Percentiles rank a stretch among this genome's conserved stretches.
Conservation (phyloP, 2,329 filamentous ascomycete genomes). For the Talaromyces sp. region DNA sequence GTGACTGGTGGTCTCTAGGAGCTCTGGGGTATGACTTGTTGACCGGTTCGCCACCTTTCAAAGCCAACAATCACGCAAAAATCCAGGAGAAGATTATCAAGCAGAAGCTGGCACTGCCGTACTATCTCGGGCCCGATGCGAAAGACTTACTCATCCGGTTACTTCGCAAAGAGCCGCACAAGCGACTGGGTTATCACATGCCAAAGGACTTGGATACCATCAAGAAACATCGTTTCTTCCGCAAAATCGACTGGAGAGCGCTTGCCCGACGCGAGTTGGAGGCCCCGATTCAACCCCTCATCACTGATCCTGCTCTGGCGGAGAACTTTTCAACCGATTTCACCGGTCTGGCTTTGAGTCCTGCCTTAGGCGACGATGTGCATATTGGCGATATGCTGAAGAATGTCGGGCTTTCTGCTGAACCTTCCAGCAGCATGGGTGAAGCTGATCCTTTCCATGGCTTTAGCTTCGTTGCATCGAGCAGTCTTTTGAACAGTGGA, state of each 20-base stretch:
- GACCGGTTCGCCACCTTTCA: slow-evolving; percentile 88
- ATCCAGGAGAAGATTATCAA: slow-evolving; percentile 95
- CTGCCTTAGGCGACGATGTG: slow-evolving; percentile 51
- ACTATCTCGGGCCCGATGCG: slow-evolving; percentile 85
- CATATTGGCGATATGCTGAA: slow-evolving; percentile 24
- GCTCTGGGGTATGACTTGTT: slow-evolving; percentile 89
- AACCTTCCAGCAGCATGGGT: slow-evolving; percentile 22
- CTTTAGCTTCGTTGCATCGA: slow-evolving; percentile 51
- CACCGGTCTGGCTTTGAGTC: slow-evolving; percentile 78
- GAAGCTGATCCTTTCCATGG: slow-evolving; percentile 48
- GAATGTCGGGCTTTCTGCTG: slow-evolving; percentile 23
- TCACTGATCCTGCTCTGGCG: slow-evolving; percentile 91
- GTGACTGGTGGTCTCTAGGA: slow-evolving; percentile 98
- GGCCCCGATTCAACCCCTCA: slow-evolving; percentile 86
- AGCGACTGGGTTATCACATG: slow-evolving; percentile 85
- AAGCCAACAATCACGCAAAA: slow-evolving; percentile 86
- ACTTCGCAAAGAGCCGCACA: slow-evolving; percentile 85
- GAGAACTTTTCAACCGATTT: slow-evolving; percentile 97
- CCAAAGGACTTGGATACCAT: slow-evolving; percentile 81
- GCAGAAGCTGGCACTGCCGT: slow-evolving; percentile 84
- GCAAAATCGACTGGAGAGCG: slow-evolving; percentile 91
- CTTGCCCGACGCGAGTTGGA: slow-evolving; percentile 78
- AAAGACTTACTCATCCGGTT: slow-evolving; percentile 91
- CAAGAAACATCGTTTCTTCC: slow-evolving; percentile 94
- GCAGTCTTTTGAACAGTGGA: slow-evolving; percentile 46